These are phyloP conservation scores for Friedmanniomyces endolithicus DNA, from an alignment of 495 filamentous ascomycete species.

Conservation along the genomic window DNA sequence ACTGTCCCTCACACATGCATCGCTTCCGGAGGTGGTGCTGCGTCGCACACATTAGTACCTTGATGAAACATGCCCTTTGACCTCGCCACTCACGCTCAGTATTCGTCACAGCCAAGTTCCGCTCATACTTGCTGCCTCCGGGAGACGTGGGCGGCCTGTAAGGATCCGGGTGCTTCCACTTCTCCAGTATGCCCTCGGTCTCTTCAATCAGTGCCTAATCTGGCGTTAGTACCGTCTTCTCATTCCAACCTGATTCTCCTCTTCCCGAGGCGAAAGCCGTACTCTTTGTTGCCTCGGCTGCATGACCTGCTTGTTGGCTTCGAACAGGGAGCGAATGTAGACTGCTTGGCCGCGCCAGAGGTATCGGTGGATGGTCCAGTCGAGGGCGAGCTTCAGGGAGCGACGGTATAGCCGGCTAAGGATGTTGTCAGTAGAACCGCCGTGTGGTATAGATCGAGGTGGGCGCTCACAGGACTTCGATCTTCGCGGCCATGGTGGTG, in stretches of 20 bases:
- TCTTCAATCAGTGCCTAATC: constrained; percentile 64
- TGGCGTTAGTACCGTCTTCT: neutral
- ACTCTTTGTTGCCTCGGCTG: constrained; percentile 85
- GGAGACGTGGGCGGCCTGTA: constrained; percentile 80
- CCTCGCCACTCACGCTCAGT: constrained; percentile 54
- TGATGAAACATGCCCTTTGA: too few species aligned
- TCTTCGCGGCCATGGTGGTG: constrained; percentile 13
- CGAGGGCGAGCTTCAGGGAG: constrained; percentile 79
- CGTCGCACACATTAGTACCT: too few species aligned
- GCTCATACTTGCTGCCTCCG: constrained; percentile 93
- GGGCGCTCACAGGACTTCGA: constrained; percentile 18
- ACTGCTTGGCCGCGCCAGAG: constrained; percentile 91
- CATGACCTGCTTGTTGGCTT: constrained; percentile 74
- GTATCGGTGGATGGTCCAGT: constrained; percentile 83
- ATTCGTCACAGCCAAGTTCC: constrained; percentile 71
- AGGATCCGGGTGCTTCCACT: constrained; percentile 96
- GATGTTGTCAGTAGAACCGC: neutral
- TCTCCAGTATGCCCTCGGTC: constrained; percentile 75
- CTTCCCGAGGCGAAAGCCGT: constrained; percentile 21
- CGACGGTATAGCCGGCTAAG: constrained; percentile 82
- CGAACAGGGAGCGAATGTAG: constrained; percentile 91
- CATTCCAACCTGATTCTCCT: neutral
- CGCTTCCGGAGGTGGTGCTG: constrained; percentile 1
- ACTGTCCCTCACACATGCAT: constrained; percentile 7
- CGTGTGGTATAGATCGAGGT: neutral